These are phyloP conservation scores for Sanghuangporus sanghuang DNA, from an alignment of 1,284 basidiomycete species.

Conservation along the genomic window DNA sequence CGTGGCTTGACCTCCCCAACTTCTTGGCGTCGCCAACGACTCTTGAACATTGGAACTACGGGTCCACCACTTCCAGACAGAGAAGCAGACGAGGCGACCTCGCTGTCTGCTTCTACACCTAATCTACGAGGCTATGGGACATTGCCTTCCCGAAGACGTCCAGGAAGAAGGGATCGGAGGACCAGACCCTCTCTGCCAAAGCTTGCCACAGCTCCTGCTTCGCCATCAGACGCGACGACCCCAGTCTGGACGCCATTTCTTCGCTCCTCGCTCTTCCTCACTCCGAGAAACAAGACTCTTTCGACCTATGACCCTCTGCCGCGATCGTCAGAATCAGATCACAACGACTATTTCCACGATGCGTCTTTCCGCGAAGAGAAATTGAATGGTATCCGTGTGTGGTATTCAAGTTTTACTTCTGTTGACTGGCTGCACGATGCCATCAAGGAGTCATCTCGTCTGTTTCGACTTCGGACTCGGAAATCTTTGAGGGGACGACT, in stretches of 20 bases:
- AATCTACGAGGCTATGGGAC: slow-evolving; percentile 44
- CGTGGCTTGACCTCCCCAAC: slow-evolving; percentile 35
- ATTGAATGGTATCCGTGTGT: slow-evolving; percentile 85
- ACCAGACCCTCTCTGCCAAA: slow-evolving; percentile 30
- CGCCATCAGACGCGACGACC: slow-evolving; percentile 22
- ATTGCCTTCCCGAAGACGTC: slow-evolving; percentile 30
- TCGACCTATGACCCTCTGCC: slow-evolving; percentile 67
- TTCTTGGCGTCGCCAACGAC: slow-evolving; percentile 46
- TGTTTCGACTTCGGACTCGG: slow-evolving; percentile 60
- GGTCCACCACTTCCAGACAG: not conserved
- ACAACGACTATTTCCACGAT: slow-evolving; percentile 26
- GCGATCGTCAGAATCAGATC: slow-evolving; percentile 28
- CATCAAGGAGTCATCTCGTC: slow-evolving; percentile 84
- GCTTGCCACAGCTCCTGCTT: slow-evolving; percentile 14
- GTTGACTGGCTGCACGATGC: slow-evolving; percentile 93
- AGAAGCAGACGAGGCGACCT: slow-evolving; percentile 22
- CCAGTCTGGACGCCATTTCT: slow-evolving; percentile 31
- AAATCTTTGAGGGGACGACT: slow-evolving; percentile 70
- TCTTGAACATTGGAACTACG: slow-evolving; percentile 43
- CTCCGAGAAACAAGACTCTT: slow-evolving; percentile 39
- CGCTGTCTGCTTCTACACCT: slow-evolving; percentile 24
- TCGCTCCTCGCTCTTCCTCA: slow-evolving; percentile 36
- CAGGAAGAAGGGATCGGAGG: slow-evolving; percentile 27
- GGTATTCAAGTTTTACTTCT: slow-evolving; percentile 84
- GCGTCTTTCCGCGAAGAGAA: slow-evolving; percentile 54